A percentile compares a stretch with the other conserved stretches of the same genome.
phyloP scores from a whole-genome alignment of 257 asterid species.

The Solanum gandarillasii region DNA sequence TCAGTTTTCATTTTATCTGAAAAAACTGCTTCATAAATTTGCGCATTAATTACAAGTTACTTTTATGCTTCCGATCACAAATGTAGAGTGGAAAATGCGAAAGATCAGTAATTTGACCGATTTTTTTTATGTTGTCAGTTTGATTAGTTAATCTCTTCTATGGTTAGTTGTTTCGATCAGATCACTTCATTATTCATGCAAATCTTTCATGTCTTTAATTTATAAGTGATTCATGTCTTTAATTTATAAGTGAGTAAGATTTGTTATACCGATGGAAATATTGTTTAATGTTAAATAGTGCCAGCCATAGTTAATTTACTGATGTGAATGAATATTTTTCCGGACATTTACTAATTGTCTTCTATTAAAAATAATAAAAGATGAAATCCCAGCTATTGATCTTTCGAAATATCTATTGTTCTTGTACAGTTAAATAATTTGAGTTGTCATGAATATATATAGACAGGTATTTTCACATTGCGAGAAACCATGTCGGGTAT shows the following conservation, averaged over 20 bases:
- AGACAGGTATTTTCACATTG: neutral
- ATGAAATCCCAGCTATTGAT: neutral
- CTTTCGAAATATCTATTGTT: neutral
- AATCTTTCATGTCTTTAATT: neutral
- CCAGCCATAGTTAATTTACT: neutral
- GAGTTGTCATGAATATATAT: neutral
- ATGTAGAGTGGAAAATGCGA: neutral
- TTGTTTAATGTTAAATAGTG: neutral
- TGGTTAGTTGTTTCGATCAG: neutral
- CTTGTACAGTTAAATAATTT: neutral
- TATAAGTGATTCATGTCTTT: neutral
- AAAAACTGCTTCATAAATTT: neutral
- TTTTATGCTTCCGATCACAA: neutral
- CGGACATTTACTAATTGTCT: neutral
- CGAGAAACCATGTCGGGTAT: constrained; percentile 44
- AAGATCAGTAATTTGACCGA: neutral
- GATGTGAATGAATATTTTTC: neutral
- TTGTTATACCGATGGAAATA: neutral
- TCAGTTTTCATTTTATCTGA: neutral
- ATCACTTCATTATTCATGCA: neutral
- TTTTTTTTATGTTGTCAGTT: neutral
- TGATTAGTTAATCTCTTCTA: neutral
- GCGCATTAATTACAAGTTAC: neutral
- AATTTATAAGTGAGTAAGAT: neutral
- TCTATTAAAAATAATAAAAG: neutral